Evolutionary conservation across 1,284 basidiomycete genomes (phyloP), one percentile per base, ranked within the genome.

Genomic region (Psilocybe mexicana): DNA sequence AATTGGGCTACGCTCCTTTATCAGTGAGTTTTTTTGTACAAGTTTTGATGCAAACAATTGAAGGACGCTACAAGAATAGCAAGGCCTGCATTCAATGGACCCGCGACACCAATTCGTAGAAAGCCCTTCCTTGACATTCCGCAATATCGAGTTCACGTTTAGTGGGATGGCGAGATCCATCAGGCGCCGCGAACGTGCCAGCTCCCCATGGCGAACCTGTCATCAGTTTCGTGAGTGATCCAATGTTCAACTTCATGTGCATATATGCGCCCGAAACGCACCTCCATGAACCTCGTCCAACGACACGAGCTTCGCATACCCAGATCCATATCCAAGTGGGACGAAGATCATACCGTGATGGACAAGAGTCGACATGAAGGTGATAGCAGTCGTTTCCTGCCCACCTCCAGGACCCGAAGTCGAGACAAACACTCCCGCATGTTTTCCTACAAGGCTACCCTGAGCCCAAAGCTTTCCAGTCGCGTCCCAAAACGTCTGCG

Each of bases 301-400:
- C 73, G 84, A 82, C 36, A 81, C 72, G 60, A 93, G 70, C 66
- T 85, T 79, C 0, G 73, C 67, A 57, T 85, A 85, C 2, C 80
- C 68, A 63, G 81, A 71, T 36, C 81, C 79, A 78, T 93, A 95
- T 4, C 92, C 93, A 59, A 94, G 77, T 14, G 93, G 92, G 3
- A 94, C 90, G 69, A 79, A 93, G 69, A 84, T 79, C 62, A 93
- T 81, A 30, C 92, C 92, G 66, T 94, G 93, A 75, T 96, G 93
- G 33, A 81, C 78, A 62, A 94, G 78, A 52, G 89, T 93, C 42
- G 92, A 92, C 56, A 95, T 63, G 52, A 82, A 72, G 62, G 81
- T 83, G 60, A 87, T 59, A 38, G 80, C 77, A 33, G 93, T 95
- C 18, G 81, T 71, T 71, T 92, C 90, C 67, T 92, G 90, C 46